Evolutionary conservation across 2,329 filamentous ascomycete genomes (phyloP).

Genomic region (Claviceps spartinae): DNA sequence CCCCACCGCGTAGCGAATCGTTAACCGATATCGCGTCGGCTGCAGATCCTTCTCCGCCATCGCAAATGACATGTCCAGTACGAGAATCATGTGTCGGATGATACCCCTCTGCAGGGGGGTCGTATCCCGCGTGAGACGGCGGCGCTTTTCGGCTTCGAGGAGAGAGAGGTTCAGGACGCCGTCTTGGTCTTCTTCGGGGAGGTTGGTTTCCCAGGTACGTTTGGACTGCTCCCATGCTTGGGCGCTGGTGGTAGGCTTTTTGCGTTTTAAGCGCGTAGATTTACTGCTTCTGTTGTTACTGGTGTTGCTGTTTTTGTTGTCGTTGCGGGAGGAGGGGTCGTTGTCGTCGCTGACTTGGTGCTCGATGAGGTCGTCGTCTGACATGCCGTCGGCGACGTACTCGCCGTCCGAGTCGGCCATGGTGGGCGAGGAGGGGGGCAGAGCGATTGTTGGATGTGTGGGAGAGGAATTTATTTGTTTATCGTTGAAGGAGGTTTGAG

Average conservation of each 20-base stretch:
- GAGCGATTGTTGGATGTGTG: not conserved
- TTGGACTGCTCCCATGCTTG: conserved; percentile 55
- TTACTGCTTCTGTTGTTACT: conserved; percentile 11
- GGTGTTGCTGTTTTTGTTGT: not conserved
- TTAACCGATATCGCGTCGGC: conserved; percentile 73
- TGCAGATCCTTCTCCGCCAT: conserved; percentile 94
- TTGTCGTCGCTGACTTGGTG: conserved; percentile 30
- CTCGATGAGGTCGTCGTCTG: conserved; percentile 49
- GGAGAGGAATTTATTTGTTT: not conserved
- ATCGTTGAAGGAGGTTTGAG: not conserved
- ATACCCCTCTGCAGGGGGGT: conserved; percentile 93
- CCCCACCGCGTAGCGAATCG: conserved; percentile 67
- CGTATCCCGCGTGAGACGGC: conserved; percentile 76
- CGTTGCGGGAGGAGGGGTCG: conserved; percentile 14
- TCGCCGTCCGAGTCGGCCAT: conserved; percentile 68
- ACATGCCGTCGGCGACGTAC: conserved; percentile 48
- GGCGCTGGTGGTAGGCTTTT: conserved; percentile 26
- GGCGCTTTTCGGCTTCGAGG: conserved; percentile 69
- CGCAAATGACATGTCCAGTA: conserved; percentile 82
- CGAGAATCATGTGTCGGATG: conserved; percentile 85
- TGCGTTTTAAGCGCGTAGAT: conserved; percentile 14
- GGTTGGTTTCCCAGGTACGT: conserved; percentile 58
- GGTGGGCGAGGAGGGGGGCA: not conserved
- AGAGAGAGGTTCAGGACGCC: conserved; percentile 66
- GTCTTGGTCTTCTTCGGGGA: conserved; percentile 57